Conservation (phyloP, 2,329 filamentous ascomycete genomes). For the Colletotrichum sp. region DNA sequence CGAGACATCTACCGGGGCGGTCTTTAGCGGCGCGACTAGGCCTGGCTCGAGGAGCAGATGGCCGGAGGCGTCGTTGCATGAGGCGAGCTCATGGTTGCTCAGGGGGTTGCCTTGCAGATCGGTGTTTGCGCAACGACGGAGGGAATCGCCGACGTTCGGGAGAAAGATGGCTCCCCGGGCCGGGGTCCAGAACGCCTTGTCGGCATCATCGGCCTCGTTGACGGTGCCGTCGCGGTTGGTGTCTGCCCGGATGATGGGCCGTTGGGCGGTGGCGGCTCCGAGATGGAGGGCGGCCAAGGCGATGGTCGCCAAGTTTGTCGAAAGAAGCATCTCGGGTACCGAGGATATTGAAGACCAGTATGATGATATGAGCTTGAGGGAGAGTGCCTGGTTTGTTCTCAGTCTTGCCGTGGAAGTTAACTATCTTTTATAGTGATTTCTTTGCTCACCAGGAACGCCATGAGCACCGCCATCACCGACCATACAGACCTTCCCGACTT, state of each 20-base stretch:
- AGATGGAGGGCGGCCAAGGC: background rate
- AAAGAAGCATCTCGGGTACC: background rate
- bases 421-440: background rate
- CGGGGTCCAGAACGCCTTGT: conserved; percentile 29
- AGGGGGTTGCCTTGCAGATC: conserved; percentile 9
- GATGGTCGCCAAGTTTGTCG: background rate
- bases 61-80: conserved; percentile 40
- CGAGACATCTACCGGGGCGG: conserved; percentile 28
- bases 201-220: conserved; percentile 28
- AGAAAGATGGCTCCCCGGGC: conserved; percentile 37
- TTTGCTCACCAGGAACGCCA: background rate
- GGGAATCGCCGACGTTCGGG: conserved; percentile 38
- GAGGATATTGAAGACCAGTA: background rate
- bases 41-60: conserved; percentile 33
- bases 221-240: conserved; percentile 40
- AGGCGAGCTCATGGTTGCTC: conserved; percentile 30
- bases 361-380: background rate
- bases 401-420: background rate
- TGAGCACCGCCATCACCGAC: background rate
- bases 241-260: conserved; percentile 34
- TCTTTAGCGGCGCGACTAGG: conserved; percentile 36
- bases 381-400: background rate
- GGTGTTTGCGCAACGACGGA: conserved; percentile 30
- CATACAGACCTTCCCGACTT: background rate
- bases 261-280: background rate